These are phyloP conservation scores for Talaromyces sp. DNA, from an alignment of 2,329 filamentous ascomycete species.

Conservation along the genomic window DNA sequence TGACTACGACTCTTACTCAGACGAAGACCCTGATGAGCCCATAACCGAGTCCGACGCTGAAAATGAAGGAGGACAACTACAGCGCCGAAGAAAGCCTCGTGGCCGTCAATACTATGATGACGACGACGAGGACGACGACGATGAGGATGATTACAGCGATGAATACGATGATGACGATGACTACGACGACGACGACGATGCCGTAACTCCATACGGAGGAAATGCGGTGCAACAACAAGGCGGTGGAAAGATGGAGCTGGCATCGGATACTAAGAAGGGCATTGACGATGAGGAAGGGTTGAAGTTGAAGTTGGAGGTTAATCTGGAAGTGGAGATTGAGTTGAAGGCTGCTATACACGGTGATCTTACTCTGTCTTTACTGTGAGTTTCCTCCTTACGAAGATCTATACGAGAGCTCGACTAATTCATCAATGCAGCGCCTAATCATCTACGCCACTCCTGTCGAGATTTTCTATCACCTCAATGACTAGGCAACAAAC, in stretches of 20 bases:
- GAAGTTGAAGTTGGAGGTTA: slow-evolving; percentile 54
- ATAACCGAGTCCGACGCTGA: slow-evolving; percentile 13
- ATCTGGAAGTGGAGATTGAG: slow-evolving; percentile 58
- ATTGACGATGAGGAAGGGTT: slow-evolving; percentile 28
- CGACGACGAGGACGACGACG: slow-evolving; percentile 2
- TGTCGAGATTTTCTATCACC: background rate
- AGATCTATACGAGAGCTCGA: background rate
- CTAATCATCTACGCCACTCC: background rate
- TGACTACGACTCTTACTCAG: slow-evolving; percentile 17
- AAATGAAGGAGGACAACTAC: slow-evolving; percentile 7
- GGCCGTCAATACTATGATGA: slow-evolving; percentile 13
- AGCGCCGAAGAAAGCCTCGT: slow-evolving; percentile 5
- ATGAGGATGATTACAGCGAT: slow-evolving; percentile 13
- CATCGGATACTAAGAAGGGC: slow-evolving; percentile 6
- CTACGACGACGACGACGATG: background rate
- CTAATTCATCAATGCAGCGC: background rate
- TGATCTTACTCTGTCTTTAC: slow-evolving; percentile 55
- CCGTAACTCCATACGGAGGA: slow-evolving; percentile 5
- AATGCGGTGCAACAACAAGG: slow-evolving; percentile 8
- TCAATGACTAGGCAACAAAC: background rate
- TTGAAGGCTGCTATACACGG: slow-evolving; percentile 60
- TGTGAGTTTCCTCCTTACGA: slow-evolving; percentile 34
- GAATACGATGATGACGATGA: slow-evolving; percentile 13
- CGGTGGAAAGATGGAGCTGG: slow-evolving; percentile 10
- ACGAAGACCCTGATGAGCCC: slow-evolving; percentile 16